Conservation (phyloP, 495 filamentous ascomycete species). For the Darksidea phi region DNA sequence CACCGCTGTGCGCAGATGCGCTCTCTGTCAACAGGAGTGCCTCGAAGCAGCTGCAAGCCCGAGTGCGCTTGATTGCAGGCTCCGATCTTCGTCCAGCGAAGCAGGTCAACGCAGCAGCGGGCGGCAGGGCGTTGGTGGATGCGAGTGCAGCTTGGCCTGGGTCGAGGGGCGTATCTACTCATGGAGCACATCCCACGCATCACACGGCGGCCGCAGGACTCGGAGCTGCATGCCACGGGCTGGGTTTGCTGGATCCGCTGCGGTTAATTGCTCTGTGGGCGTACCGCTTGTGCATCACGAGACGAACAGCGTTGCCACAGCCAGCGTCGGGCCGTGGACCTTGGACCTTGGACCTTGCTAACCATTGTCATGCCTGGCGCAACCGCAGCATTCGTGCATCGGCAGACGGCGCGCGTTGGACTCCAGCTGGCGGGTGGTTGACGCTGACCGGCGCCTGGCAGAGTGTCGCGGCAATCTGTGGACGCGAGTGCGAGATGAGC, state of each 20-base stretch:
- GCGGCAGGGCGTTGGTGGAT: neutral
- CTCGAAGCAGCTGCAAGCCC: too few species aligned
- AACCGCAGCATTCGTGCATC: neutral
- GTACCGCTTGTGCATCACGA: conserved; percentile 26
- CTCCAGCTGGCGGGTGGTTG: neutral
- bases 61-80: neutral
- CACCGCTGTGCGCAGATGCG: conserved; percentile 4
- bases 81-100: conserved; percentile 12
- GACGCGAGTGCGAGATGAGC: neutral
- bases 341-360: conserved; percentile 1
- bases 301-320: conserved; percentile 8
- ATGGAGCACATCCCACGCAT: conserved; percentile 21
- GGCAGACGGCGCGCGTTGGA: conserved; percentile 5
- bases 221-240: neutral
- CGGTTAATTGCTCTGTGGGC: conserved; percentile 9
- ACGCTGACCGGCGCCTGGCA: conserved; percentile 11
- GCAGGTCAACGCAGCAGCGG: neutral
- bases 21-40: neutral
- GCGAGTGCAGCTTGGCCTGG: conserved; percentile 7
- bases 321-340: conserved; percentile 15
- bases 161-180: conserved; percentile 4
- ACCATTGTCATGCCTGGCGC: neutral
- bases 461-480: neutral
- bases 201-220: neutral
- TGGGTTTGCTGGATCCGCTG: conserved; percentile 1